Evolutionary conservation across 2,329 filamentous ascomycete genomes (phyloP), one percentile per base, ranked within the genome.

Genomic region (Nemania bipapillata): DNA sequence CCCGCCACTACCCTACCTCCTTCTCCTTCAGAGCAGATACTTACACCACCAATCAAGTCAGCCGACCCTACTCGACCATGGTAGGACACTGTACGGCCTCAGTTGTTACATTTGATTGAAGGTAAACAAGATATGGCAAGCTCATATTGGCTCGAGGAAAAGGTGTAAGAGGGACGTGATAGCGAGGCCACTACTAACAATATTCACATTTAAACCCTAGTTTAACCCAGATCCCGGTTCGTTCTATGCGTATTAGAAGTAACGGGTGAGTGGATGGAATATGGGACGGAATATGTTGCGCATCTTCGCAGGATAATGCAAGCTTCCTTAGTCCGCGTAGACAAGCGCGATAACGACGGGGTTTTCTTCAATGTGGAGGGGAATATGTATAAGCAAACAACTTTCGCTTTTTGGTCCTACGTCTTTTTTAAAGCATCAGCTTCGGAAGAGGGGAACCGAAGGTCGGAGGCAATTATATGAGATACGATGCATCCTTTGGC

Each of bases 41-140:
- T 89, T 58, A 88, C 86, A 17, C 88, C 89, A 26, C 89, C 88
- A 1, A 82, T 87, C 72, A 89, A 91, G 80, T 81, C 83, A 47
- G 72, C 78, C 3, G 81, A 83, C 57, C 76, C 77, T 54, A 63
- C 72, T 11, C 74, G 75, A 42, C 72, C 74, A 49, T 59, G 65
- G 55, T 79, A 61, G 73, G 72, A 7, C 74, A 75, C 26, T 76
- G 69, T 66, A 66, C 35, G 61, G 71, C 30, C 26, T 74, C 22
- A 15, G 56, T 22, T 67, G 64, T 37, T 63, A 73, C 24, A 62
- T 63, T 59, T 73, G 63, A 61, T 57, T 50, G n/a, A 52, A 53
- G 9, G 55, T 26, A 28, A 32, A 63, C 42, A 47, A 53, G 9
- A 49, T 6, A 28, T 54, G 12, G 17, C 20, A 24, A 12, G 11